phyloP scores from a whole-genome alignment of 1,284 basidiomycete genomes.

The Kalmanozyma brasiliensis region DNA sequence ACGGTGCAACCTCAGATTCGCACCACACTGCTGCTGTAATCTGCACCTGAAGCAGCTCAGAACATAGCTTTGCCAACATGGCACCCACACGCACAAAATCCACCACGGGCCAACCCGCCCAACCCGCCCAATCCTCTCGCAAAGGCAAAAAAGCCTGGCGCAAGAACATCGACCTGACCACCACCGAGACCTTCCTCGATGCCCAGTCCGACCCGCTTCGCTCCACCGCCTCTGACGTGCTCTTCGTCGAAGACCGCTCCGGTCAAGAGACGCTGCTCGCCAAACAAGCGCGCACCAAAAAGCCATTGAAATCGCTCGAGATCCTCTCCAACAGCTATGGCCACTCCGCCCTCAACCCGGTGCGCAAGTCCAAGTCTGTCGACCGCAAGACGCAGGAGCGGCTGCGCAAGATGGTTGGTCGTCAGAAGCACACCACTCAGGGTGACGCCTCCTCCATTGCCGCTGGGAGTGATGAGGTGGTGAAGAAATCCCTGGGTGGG shows the following conservation, averaged over 20 bases:
- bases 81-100: slow-evolving; percentile 32
- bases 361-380: slow-evolving; percentile 65
- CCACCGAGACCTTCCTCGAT: slow-evolving; percentile 55
- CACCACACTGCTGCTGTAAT: too few relatives aligned
- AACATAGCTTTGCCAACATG: too few relatives aligned
- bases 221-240: slow-evolving; percentile 28
- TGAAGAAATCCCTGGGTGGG: slow-evolving; percentile 20
- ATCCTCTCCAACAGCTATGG: slow-evolving; percentile 85
- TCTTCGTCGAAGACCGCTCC: slow-evolving; percentile 69
- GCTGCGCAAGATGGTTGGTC: slow-evolving; percentile 43
- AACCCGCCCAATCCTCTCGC: slow-evolving; percentile 76
- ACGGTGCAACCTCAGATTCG: too few relatives aligned
- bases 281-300: slow-evolving; percentile 66
- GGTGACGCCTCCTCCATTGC: slow-evolving; percentile 26
- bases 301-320: slow-evolving; percentile 79
- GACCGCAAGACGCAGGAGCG: slow-evolving; percentile 49
- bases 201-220: slow-evolving; percentile 50
- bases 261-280: slow-evolving; percentile 61
- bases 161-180: slow-evolving; percentile 74
- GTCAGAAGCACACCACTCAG: slow-evolving; percentile 18
- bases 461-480: slow-evolving; percentile 16
- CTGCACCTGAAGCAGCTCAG: too few relatives aligned
- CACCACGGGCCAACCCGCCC: slow-evolving; percentile 44
- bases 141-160: slow-evolving; percentile 93
- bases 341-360: slow-evolving; percentile 73